Percentiles rank a stretch among this genome's conserved stretches.
Evolutionary conservation across 2,329 filamentous ascomycete species (phyloP).

Genomic region (Nothophoma quercina): DNA sequence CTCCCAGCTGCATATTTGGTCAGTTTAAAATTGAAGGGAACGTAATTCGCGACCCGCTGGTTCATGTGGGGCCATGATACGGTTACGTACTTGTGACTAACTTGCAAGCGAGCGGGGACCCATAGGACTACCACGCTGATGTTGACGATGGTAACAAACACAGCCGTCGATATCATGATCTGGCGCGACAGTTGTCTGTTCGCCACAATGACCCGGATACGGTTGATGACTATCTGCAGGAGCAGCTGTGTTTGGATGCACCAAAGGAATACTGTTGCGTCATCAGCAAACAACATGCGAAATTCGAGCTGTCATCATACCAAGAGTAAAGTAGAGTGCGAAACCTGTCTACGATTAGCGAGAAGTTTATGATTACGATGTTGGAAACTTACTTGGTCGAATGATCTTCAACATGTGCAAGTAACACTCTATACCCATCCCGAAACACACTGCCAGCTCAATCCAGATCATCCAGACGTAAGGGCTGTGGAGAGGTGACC

Average conservation of each 20-base stretch:
- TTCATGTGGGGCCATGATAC: too few relatives aligned
- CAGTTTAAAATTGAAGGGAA: too few relatives aligned
- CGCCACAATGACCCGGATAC: slow-evolving; percentile 48
- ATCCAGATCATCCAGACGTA: slow-evolving; percentile 61
- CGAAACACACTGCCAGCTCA: slow-evolving; percentile 54
- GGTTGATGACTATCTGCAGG: slow-evolving; percentile 53
- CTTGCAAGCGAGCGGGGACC: slow-evolving; percentile 50
- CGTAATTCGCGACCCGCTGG: too few relatives aligned
- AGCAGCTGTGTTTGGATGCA: slow-evolving; percentile 50
- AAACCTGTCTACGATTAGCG: slow-evolving; percentile 35
- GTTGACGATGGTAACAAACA: slow-evolving; percentile 49
- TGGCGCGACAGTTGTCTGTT: slow-evolving; percentile 38
- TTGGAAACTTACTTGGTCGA: slow-evolving; percentile 36
- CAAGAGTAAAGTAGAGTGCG: slow-evolving; percentile 43
- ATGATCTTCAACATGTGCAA: slow-evolving; percentile 45
- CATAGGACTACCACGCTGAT: slow-evolving; percentile 51
- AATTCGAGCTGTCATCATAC: too few relatives aligned
- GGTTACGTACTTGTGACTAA: slow-evolving; percentile 37
- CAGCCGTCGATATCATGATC: slow-evolving; percentile 49
- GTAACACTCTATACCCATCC: slow-evolving; percentile 53
- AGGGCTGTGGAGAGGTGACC: slow-evolving; percentile 44
- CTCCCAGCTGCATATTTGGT: too few relatives aligned
- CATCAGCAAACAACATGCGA: too few relatives aligned
- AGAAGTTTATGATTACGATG: background rate
- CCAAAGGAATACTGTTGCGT: slow-evolving; percentile 49